These are phyloP conservation scores for Suhomyces vadensis DNA, from an alignment of 805 yeast genomes.

Conservation along the genomic window DNA sequence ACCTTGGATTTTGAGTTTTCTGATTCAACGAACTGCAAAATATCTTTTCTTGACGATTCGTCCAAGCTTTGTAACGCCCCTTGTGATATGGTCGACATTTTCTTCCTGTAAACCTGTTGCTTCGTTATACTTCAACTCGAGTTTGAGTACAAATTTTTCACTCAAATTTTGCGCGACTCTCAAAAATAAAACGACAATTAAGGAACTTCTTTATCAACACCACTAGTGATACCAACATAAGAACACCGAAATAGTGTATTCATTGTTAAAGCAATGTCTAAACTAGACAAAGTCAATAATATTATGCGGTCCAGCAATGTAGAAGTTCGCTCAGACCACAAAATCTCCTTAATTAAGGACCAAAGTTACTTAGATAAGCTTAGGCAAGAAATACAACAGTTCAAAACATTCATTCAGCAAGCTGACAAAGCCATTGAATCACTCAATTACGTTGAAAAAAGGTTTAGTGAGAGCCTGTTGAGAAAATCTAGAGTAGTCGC, in stretches of 20 bases:
- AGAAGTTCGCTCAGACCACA: neutral
- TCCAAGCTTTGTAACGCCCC: conserved; percentile 48
- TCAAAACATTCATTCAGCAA: conserved; percentile 18
- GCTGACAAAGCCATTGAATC: conserved; percentile 23
- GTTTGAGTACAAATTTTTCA: neutral
- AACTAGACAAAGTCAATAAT: conserved; percentile 3
- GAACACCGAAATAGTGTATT: neutral
- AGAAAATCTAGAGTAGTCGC: conserved; percentile 20
- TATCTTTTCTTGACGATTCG: conserved; percentile 70
- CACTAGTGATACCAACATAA: neutral
- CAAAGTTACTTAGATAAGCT: conserved; percentile 19
- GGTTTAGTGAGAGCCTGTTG: neutral
- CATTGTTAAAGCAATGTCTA: conserved; percentile 5
- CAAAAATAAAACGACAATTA: neutral
- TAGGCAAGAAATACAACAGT: conserved; percentile 19
- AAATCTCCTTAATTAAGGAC: conserved; percentile 2
- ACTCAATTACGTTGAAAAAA: conserved; percentile 8
- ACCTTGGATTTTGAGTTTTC: conserved; percentile 88
- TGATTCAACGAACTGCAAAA: conserved; percentile 71
- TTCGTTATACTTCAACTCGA: neutral
- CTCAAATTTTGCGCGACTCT: conserved; percentile 1
- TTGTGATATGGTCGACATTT: conserved; percentile 39
- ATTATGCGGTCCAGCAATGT: neutral
- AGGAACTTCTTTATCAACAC: neutral
- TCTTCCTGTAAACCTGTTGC: conserved; percentile 1